Evolutionary conservation across 495 filamentous ascomycete genomes (phyloP), one percentile per base, ranked within the genome.

Genomic region (Podospora sp.): DNA sequence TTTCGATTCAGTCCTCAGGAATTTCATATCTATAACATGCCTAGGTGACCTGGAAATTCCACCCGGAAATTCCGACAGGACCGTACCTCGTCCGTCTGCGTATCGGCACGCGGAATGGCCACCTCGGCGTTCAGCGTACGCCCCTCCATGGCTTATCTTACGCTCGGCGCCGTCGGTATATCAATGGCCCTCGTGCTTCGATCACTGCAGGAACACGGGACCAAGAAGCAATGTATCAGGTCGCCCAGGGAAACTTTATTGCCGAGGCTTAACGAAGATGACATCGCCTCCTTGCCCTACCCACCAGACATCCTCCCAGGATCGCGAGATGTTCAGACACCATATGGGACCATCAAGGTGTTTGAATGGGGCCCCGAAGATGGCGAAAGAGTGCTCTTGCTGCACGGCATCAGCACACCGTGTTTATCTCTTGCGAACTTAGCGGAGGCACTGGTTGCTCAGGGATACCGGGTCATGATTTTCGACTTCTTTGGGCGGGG

Each of bases 401-500:
- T 95, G 22, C 92, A 93, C 72, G 92, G 92, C 24, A 92, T 94
- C 73, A 89, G 88, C 62, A 96, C 89, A 14, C 92, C 92, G 6
- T 88, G 88, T 71, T 77, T 91, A 57, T 80, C 90, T 2, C 79
- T 93, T 18, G 87, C 85, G 16, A 83, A 85, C 40, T 68, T 94
- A 22, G 88, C 89, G 29, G 81, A 90, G 76, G 85, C 80, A 63
- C 79, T 96, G 21, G 91, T 85, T 20, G 81, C 86, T 52, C 78
- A 80, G 7, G 91, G 91, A 1, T 94, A 86, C 73, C 83, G 92
- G 52, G 92, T 95, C 20, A 88, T 95, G 84, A 75, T 93, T 2
- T 92, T 94, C 68, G 88, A 91, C 69, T 84, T 93, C 20, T 96
- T 92, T 68, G 92, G 92, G 5, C 84, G 93, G 71, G 93, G 93